Conservation (phyloP, 1,284 basidiomycete genomes). For the Lentinus polychrous region DNA sequence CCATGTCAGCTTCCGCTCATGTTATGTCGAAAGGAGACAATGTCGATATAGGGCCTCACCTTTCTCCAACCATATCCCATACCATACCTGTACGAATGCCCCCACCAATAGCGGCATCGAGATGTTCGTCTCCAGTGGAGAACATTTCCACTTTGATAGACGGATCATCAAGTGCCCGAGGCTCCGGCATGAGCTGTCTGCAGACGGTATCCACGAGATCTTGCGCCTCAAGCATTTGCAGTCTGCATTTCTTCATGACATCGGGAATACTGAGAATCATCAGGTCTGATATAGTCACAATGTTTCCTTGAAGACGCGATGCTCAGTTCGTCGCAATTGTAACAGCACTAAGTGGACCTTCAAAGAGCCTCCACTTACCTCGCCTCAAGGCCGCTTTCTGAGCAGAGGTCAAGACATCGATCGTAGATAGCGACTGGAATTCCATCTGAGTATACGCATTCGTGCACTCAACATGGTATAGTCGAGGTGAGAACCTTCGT, state of each 20-base stretch:
- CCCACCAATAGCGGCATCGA: conserved; percentile 68
- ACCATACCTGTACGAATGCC: conserved; percentile 72
- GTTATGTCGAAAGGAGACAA: conserved; percentile 1
- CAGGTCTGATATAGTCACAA: conserved; percentile 38
- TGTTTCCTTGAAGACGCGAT: conserved; percentile 12
- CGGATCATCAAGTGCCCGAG: conserved; percentile 32
- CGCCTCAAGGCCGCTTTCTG: conserved; percentile 15
- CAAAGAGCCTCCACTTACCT: conserved; percentile 9
- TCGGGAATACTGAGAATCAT: conserved; percentile 42
- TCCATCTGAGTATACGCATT: conserved; percentile 7
- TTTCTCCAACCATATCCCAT: conserved; percentile 85
- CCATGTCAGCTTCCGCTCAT: neutral
- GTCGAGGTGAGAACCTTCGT: neutral
- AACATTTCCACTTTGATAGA: conserved; percentile 35
- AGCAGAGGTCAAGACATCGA: conserved; percentile 6
- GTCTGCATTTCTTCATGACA: conserved; percentile 46
- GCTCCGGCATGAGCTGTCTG: conserved; percentile 27
- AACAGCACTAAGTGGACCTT: neutral
- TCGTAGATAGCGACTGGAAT: conserved; percentile 4
- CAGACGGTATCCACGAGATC: conserved; percentile 42
- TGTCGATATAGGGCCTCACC: too few relatives aligned
- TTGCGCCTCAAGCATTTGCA: conserved; percentile 41
- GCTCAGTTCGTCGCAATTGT: neutral
- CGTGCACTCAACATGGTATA: neutral
- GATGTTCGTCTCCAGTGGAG: conserved; percentile 61